phyloP scores from a whole-genome alignment of 176 grass and related monocot species.

The Aechmea fasciata region DNA sequence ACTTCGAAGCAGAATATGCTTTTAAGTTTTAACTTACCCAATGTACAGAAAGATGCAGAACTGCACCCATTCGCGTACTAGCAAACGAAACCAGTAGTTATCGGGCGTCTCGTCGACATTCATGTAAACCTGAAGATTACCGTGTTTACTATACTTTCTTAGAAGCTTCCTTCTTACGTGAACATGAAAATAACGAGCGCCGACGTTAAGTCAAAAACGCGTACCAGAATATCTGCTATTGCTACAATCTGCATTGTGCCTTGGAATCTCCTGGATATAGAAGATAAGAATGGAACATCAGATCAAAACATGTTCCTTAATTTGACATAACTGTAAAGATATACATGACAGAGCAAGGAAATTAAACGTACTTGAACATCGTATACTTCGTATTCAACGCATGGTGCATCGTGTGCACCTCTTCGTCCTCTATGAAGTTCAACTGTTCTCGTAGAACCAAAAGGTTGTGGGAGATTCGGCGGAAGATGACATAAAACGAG shows the following conservation, averaged over 20 bases:
- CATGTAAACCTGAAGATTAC: constrained; percentile 66
- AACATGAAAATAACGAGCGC: background rate
- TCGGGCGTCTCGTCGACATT: constrained; percentile 73
- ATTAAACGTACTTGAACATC: constrained; percentile 75
- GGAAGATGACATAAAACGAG: constrained; percentile 77
- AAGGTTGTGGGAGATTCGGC: constrained; percentile 60
- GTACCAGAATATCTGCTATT: constrained; percentile 84
- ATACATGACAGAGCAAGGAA: background rate
- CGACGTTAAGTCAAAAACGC: background rate
- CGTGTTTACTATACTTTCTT: constrained; percentile 8
- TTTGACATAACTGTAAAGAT: background rate
- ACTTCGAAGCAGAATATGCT: background rate
- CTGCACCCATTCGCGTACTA: constrained; percentile 92
- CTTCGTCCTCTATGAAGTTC: constrained; percentile 65
- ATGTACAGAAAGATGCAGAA: constrained; percentile 94
- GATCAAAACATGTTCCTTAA: background rate
- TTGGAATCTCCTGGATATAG: constrained; percentile 72
- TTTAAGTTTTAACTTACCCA: constrained; percentile 44
- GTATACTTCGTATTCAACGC: constrained; percentile 77
- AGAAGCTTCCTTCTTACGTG: background rate
- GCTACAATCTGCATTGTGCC: constrained; percentile 84
- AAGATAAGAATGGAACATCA: background rate
- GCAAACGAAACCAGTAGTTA: constrained; percentile 89
- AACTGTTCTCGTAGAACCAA: constrained; percentile 64
- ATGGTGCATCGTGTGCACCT: constrained; percentile 58